phyloP scores from a whole-genome alignment of 139 green algal species.

The Nannochloris sp. region DNA sequence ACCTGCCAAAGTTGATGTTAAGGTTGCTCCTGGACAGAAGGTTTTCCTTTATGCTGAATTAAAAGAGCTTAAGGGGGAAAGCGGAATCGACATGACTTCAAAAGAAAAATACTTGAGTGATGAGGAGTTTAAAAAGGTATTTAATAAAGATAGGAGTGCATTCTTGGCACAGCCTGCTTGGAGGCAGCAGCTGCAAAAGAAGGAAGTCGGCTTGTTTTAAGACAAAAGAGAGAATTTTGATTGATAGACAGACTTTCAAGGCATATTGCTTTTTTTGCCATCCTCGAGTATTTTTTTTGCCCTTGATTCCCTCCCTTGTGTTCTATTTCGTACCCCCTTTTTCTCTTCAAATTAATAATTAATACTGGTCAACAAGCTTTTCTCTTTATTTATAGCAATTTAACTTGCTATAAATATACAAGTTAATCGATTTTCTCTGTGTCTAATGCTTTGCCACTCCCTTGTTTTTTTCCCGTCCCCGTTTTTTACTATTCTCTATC shows the following conservation, averaged over 20 bases:
- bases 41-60: conserved; percentile 21
- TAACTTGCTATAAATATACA: no score
- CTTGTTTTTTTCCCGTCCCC: no score
- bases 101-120: conserved; percentile 36
- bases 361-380: no score
- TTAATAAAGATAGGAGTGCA: conserved; percentile 11
- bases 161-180: conserved; percentile 21
- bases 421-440: no score
- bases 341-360: no score
- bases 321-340: neutral
- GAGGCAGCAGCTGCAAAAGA: conserved; percentile 22
- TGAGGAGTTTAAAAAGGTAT: conserved; percentile 33
- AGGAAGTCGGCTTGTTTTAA: conserved; percentile 19
- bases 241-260: neutral
- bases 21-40: neutral
- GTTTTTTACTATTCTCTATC: conserved; percentile 2
- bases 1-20: neutral
- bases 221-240: neutral
- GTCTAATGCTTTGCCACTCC: no score
- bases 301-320: neutral
- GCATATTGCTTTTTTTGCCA: no score
- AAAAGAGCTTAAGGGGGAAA: conserved; percentile 30
- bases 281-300: neutral
- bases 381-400: no score
- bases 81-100: conserved; percentile 30